Conservation (phyloP, 208 protist genomes). For the Acanthamoeba castellanii region DNA sequence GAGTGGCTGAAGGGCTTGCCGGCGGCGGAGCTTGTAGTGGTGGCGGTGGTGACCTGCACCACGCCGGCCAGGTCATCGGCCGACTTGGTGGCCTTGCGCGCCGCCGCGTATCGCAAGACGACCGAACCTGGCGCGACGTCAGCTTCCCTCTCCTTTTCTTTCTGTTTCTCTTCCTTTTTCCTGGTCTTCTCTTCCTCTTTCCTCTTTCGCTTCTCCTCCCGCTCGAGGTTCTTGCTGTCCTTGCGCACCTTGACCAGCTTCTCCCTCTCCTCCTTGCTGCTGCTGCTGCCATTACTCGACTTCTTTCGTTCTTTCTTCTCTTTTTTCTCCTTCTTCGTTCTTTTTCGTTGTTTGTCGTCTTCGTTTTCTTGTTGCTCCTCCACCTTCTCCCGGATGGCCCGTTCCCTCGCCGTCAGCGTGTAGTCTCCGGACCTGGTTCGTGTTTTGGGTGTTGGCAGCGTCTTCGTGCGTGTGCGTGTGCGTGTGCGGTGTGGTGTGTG, state of each 20-base stretch:
- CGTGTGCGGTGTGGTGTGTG: background rate
- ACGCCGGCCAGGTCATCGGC: background rate
- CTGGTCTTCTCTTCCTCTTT: background rate
- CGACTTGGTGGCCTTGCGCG: background rate
- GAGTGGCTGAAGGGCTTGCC: background rate
- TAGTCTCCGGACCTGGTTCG: constrained; percentile 76
- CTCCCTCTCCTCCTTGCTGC: background rate
- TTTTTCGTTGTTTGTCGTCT: constrained; percentile 89
- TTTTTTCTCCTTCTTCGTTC: background rate
- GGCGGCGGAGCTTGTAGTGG: background rate
- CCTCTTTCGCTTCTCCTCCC: background rate
- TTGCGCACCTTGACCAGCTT: background rate
- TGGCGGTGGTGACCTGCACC: background rate
- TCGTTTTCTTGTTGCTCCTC: constrained; percentile 82
- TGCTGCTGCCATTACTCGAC: background rate
- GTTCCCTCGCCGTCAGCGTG: constrained; percentile 75
- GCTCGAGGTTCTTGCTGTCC: background rate
- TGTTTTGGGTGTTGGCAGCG: background rate
- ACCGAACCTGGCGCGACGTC: background rate
- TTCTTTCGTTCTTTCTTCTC: background rate
- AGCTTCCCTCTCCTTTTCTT: background rate
- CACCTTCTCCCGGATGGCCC: constrained; percentile 79
- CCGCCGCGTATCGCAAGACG: background rate
- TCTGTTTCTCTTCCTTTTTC: background rate
- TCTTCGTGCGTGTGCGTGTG: background rate